These are phyloP conservation scores for Cutaneotrichosporon sp. DNA, from an alignment of 1,284 basidiomycete species.

Conservation along the genomic window DNA sequence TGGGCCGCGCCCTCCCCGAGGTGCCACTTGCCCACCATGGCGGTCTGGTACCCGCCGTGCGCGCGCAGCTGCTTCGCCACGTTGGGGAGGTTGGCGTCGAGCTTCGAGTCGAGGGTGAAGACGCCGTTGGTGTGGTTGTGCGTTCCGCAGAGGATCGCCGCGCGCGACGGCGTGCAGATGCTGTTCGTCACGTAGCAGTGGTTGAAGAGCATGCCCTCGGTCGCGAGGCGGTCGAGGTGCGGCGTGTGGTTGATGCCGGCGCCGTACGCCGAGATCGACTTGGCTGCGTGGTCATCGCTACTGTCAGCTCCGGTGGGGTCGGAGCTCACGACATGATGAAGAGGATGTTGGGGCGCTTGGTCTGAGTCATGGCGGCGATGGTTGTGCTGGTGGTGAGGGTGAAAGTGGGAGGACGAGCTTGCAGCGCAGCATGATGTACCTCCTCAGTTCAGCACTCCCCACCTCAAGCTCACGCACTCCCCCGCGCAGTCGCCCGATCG, in stretches of 20 bases:
- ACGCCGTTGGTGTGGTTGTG: constrained; percentile 31
- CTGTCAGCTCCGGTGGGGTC: not conserved
- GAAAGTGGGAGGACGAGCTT: too few species aligned
- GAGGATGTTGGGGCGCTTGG: constrained; percentile 26
- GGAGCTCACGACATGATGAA: constrained; percentile 33
- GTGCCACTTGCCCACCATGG: constrained; percentile 33
- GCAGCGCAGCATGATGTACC: too few species aligned
- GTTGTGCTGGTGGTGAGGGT: not conserved
- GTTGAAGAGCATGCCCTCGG: constrained; percentile 31
- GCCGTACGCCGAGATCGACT: constrained; percentile 28
- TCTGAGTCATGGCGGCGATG: not conserved
- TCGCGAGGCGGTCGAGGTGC: constrained; percentile 27
- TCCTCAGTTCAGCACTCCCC: too few species aligned
- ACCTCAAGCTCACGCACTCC: not conserved
- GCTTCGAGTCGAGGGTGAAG: constrained; percentile 19
- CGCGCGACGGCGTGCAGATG: constrained; percentile 29
- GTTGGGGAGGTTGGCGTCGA: constrained; percentile 26
- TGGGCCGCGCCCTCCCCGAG: constrained; percentile 30
- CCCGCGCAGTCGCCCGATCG: constrained; percentile 1
- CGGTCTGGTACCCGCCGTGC: constrained; percentile 28
- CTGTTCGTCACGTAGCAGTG: constrained; percentile 37
- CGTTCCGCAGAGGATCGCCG: constrained; percentile 27
- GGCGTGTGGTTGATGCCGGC: constrained; percentile 32
- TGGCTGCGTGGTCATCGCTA: constrained; percentile 32
- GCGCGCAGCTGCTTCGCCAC: constrained; percentile 29